phyloP scores from a whole-genome alignment of 108 stramenopile genomes.

The Asterionellopsis glacialis region DNA sequence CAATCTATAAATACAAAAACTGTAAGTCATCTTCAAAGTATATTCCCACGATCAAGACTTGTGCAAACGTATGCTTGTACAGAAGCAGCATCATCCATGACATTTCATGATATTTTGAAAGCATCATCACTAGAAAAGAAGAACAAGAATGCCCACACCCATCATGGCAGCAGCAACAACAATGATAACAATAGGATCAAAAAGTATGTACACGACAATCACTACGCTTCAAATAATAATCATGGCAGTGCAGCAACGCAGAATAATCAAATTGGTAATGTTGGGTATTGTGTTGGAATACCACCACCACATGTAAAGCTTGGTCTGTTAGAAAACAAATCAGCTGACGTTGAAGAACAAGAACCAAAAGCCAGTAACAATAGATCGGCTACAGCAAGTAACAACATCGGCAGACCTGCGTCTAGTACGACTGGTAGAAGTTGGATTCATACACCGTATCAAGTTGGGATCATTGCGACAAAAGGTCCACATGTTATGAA shows the following conservation, averaged over 20 bases:
- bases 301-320: slow-evolving; percentile 67
- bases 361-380: neutral
- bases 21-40: slow-evolving; percentile 16
- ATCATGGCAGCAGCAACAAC: no score
- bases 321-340: slow-evolving; percentile 22
- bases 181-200: no score
- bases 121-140: neutral
- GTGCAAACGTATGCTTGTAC: slow-evolving; percentile 94
- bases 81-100: slow-evolving; percentile 89
- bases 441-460: slow-evolving; percentile 5
- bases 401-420: neutral
- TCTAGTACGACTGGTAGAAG: no score
- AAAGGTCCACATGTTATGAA: slow-evolving; percentile 85
- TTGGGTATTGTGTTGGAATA: slow-evolving; percentile 55
- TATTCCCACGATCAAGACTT: slow-evolving; percentile 74
- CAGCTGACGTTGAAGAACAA: no score
- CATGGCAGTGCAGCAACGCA: no score
- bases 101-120: slow-evolving; percentile 51
- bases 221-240: no score
- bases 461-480: slow-evolving; percentile 76
- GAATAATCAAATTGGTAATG: no score
- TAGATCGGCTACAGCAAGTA: neutral
- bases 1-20: slow-evolving; percentile 52
- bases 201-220: slow-evolving; percentile 18
- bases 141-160: neutral